Evolutionary conservation across 2,329 filamentous ascomycete genomes (phyloP).

Genomic region (Pseudocercospora cruenta): DNA sequence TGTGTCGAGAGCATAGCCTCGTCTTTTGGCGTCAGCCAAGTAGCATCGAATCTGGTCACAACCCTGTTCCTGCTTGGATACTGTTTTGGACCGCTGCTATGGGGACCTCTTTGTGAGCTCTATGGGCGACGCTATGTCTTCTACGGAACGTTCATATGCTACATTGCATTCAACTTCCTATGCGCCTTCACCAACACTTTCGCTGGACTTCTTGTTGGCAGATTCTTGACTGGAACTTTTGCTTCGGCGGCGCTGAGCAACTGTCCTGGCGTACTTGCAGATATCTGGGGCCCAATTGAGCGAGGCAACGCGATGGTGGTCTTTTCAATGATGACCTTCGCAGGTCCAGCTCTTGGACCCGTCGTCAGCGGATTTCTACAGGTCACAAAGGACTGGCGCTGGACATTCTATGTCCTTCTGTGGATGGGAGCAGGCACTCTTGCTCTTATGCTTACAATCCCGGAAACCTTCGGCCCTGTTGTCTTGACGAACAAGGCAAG

Average conservation of each 20-base stretch:
- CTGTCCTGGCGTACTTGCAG: constrained; percentile 55
- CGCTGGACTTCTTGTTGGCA: constrained; percentile 55
- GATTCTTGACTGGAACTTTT: constrained; percentile 60
- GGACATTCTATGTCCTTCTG: constrained; percentile 48
- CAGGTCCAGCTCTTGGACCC: constrained; percentile 48
- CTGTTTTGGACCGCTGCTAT: constrained; percentile 63
- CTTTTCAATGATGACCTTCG: constrained; percentile 57
- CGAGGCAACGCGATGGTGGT: constrained; percentile 58
- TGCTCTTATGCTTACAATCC: constrained; percentile 56
- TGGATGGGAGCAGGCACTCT: constrained; percentile 43
- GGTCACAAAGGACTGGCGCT: constrained; percentile 53
- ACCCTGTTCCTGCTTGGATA: constrained; percentile 48
- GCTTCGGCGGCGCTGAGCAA: constrained; percentile 51
- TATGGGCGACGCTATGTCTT: constrained; percentile 61
- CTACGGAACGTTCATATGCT: constrained; percentile 45
- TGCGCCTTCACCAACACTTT: constrained; percentile 62
- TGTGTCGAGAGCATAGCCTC: constrained; percentile 45
- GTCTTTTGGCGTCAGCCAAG: constrained; percentile 52
- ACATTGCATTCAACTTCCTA: constrained; percentile 55
- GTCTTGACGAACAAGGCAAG: constrained; percentile 58
- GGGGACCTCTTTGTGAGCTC: constrained; percentile 69
- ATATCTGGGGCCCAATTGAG: constrained; percentile 39
- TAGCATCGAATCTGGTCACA: constrained; percentile 40
- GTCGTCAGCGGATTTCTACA: constrained; percentile 61
- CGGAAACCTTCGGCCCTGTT: constrained; percentile 58